These are phyloP conservation scores for Thalia dealbata DNA, from an alignment of 176 grass and related monocot genomes.

Conservation along the genomic window DNA sequence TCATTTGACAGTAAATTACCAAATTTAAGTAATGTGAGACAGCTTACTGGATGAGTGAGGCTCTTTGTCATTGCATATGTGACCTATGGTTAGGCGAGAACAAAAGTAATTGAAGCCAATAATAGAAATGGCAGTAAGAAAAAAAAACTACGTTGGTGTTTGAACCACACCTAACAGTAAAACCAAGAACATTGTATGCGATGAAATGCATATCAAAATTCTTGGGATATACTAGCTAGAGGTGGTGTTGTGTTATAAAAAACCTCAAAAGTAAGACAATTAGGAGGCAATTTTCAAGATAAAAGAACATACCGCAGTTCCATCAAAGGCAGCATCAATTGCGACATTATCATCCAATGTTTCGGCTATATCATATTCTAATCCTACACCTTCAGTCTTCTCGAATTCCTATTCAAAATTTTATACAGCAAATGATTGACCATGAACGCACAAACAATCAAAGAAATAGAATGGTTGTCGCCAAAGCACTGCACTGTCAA, in stretches of 20 bases:
- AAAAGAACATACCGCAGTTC: neutral
- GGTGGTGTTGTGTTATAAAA: too few relatives aligned
- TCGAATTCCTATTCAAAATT: neutral
- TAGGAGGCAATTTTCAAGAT: neutral
- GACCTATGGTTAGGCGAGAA: too few relatives aligned
- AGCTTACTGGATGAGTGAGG: too few relatives aligned
- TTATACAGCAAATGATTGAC: neutral
- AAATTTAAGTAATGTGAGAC: too few relatives aligned
- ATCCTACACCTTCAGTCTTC: neutral
- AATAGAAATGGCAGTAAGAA: too few relatives aligned
- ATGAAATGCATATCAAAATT: neutral
- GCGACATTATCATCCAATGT: constrained; percentile 10
- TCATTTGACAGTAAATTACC: too few relatives aligned
- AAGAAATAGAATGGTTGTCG: neutral
- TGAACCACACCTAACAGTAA: too few relatives aligned
- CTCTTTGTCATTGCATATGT: too few relatives aligned
- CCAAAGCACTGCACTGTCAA: neutral
- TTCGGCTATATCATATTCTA: neutral
- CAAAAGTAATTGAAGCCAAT: too few relatives aligned
- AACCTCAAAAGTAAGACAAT: neutral
- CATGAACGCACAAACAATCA: neutral
- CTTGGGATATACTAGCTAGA: neutral
- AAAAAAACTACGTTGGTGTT: too few relatives aligned
- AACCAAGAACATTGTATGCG: too few relatives aligned
- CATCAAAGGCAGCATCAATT: constrained; percentile 12